Conservation (phyloP, 306 rosid species). For the Prosopis cineraria region DNA sequence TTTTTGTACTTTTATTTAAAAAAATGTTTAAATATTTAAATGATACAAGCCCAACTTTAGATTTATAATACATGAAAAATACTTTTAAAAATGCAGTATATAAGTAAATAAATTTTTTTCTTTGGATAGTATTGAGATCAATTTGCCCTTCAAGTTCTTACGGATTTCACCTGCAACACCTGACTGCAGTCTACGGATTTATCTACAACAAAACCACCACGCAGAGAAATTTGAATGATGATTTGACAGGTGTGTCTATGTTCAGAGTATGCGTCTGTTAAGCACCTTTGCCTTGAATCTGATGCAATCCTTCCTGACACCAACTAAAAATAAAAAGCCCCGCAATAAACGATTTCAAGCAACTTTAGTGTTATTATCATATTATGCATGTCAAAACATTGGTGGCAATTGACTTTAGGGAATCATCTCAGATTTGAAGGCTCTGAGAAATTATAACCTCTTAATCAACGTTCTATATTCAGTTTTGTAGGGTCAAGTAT, state of each 20-base stretch:
- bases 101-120: no score
- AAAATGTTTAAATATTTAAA: no score
- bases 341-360: background rate
- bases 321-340: no score
- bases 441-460: background rate
- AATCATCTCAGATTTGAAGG: background rate
- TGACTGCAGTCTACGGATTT: background rate
- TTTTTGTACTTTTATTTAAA: no score
- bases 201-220: background rate
- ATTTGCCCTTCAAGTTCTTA: background rate
- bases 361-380: background rate
- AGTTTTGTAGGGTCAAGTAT: background rate
- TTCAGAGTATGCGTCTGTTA: background rate
- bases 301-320: background rate
- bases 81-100: no score
- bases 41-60: no score
- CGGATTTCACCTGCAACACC: background rate
- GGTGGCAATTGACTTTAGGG: background rate
- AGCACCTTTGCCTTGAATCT: background rate
- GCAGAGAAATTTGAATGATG: background rate
- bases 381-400: background rate
- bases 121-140: no score
- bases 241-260: background rate
- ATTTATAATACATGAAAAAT: no score
- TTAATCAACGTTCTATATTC: background rate